phyloP scores from a whole-genome alignment of 495 filamentous ascomycete species.

The Penicillium argentinense region DNA sequence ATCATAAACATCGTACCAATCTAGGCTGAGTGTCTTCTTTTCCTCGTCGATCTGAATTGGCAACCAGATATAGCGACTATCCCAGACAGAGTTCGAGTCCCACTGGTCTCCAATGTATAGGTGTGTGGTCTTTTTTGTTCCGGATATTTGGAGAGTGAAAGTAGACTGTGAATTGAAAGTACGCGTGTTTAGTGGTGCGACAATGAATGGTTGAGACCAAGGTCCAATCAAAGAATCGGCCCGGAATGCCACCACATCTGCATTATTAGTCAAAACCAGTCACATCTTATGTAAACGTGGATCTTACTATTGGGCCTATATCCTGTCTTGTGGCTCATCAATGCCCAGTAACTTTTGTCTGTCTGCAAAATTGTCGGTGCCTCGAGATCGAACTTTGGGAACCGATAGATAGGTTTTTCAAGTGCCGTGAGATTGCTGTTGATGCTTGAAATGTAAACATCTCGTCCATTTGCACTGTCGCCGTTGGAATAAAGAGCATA shows the following conservation, averaged over 20 bases:
- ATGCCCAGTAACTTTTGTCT: slow-evolving; percentile 25
- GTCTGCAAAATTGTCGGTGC: slow-evolving; percentile 28
- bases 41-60: slow-evolving; percentile 40
- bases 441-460: slow-evolving; percentile 22
- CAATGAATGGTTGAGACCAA: slow-evolving; percentile 51
- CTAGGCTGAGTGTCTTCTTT: slow-evolving; percentile 19
- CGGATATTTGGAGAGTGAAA: slow-evolving; percentile 45
- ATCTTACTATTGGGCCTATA: slow-evolving; percentile 27
- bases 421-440: slow-evolving; percentile 21
- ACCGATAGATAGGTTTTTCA: slow-evolving; percentile 21
- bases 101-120: slow-evolving; percentile 54
- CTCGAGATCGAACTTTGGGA: slow-evolving; percentile 28
- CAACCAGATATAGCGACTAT: slow-evolving; percentile 53
- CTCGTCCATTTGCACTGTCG: slow-evolving; percentile 21
- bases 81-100: slow-evolving; percentile 53
- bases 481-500: slow-evolving; percentile 30
- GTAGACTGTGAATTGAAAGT: slow-evolving; percentile 55
- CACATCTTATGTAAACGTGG: background rate
- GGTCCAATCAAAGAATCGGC: slow-evolving; percentile 44
- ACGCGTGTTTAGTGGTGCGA: slow-evolving; percentile 47
- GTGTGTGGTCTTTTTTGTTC: slow-evolving; percentile 47
- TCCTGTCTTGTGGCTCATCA: slow-evolving; percentile 32
- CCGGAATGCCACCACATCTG: slow-evolving; percentile 28
- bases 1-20: slow-evolving; percentile 29
- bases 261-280: background rate